These are phyloP conservation scores for Lachnellula subtilissima DNA, from an alignment of 2,329 filamentous ascomycete genomes.

Conservation along the genomic window DNA sequence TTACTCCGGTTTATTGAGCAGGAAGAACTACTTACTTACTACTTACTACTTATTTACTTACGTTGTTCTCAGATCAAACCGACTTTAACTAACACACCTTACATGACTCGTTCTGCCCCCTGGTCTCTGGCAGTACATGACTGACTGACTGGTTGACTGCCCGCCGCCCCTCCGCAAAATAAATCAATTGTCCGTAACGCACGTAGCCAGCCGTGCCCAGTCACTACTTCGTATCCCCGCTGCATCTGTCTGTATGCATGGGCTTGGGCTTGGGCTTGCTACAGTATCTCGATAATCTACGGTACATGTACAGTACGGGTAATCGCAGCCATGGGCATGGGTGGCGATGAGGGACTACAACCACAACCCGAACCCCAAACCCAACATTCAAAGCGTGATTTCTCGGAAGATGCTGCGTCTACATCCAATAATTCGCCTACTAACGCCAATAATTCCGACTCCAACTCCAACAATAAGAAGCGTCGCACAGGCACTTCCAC, in stretches of 20 bases:
- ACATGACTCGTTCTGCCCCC: no score
- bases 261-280: not conserved
- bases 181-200: no score
- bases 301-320: not conserved
- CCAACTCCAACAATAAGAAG: slow-evolving; percentile 33
- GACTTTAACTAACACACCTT: no score
- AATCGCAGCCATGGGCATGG: not conserved
- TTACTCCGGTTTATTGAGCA: no score
- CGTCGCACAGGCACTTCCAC: slow-evolving; percentile 33
- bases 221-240: no score
- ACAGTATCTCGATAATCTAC: not conserved
- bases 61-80: not conserved
- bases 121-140: no score
- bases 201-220: no score
- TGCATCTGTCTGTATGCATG: no score
- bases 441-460: slow-evolving; percentile 8
- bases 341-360: not conserved
- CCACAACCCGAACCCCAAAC: not conserved
- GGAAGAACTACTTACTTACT: no score
- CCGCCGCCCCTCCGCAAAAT: no score
- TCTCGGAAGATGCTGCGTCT: slow-evolving; percentile 18
- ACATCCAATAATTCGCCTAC: not conserved
- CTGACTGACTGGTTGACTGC: no score
- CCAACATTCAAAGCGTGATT: slow-evolving; percentile 17
- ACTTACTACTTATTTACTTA: not conserved